A percentile compares a stretch with the other conserved stretches of the same genome.
Conservation (phyloP, 164 flowering plant genomes). For the Amborella trichopoda region DNA sequence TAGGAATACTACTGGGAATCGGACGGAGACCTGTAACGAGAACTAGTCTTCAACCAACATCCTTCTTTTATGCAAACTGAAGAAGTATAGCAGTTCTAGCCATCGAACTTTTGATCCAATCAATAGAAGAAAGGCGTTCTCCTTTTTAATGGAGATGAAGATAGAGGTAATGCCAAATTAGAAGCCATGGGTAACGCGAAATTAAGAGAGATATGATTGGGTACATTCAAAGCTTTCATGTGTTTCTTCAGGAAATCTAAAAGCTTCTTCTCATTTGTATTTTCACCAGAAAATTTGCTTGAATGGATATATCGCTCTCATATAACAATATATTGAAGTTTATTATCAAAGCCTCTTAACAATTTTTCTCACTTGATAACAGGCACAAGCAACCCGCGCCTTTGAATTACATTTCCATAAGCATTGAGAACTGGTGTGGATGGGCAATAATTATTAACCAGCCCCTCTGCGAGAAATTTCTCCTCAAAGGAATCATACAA, state of each 20-base stretch:
- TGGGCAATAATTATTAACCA: too few relatives aligned
- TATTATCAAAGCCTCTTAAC: conserved; percentile 38
- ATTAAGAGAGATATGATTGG: conserved; percentile 39
- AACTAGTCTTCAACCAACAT: conserved; percentile 35
- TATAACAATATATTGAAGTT: conserved; percentile 37
- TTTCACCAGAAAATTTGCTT: conserved; percentile 20
- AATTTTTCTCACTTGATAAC: conserved; percentile 47
- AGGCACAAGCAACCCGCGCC: conserved; percentile 44
- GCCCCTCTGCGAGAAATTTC: too few relatives aligned
- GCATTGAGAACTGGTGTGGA: too few relatives aligned
- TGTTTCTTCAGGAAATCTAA: conserved; percentile 20
- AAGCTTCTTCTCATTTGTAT: conserved; percentile 15
- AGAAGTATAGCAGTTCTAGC: conserved; percentile 20
- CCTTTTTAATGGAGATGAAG: conserved; percentile 35
- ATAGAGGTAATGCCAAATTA: too few relatives aligned
- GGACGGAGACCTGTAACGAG: conserved; percentile 37
- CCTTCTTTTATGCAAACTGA: conserved; percentile 34
- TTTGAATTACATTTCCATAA: too few relatives aligned
- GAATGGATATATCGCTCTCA: conserved; percentile 33
- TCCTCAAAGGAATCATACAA: too few relatives aligned
- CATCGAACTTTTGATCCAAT: conserved; percentile 34
- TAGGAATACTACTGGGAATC: conserved; percentile 58
- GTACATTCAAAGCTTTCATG: conserved; percentile 38
- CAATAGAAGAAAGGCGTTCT: conserved; percentile 38
- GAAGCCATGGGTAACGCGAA: conserved; percentile 24